Evolutionary conservation across 768 basidiomycete genomes (phyloP).

Genomic region (Pleurotus salmoneostramineus): DNA sequence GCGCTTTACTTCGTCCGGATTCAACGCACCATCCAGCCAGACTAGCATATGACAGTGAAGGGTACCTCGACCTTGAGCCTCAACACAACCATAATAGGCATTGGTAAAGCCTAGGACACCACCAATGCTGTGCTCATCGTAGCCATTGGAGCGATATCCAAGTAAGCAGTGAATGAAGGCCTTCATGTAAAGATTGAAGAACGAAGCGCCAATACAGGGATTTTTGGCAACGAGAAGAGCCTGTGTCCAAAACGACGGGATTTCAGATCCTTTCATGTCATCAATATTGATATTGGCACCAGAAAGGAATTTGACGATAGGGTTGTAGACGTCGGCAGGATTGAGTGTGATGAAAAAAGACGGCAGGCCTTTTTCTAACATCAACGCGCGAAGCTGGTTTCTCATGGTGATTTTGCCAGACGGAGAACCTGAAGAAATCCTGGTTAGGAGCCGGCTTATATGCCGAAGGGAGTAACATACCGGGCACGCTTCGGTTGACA

Average conservation of each 20-base stretch:
- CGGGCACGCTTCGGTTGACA: slow-evolving; percentile 17
- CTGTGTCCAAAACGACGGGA: slow-evolving; percentile 26
- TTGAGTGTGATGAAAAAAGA: slow-evolving; percentile 42
- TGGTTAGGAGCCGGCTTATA: too few relatives aligned
- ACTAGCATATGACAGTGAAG: slow-evolving; percentile 38
- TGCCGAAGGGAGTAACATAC: too few relatives aligned
- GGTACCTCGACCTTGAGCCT: slow-evolving; percentile 33
- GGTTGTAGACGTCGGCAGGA: slow-evolving; percentile 39
- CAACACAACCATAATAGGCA: slow-evolving; percentile 36
- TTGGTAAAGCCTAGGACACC: slow-evolving; percentile 28
- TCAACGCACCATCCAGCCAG: slow-evolving; percentile 30
- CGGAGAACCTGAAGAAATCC: too few relatives aligned
- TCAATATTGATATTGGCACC: slow-evolving; percentile 33
- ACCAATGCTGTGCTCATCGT: slow-evolving; percentile 4
- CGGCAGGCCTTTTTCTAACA: slow-evolving; percentile 28
- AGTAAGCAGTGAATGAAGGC: slow-evolving; percentile 26
- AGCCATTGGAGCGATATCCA: slow-evolving; percentile 6
- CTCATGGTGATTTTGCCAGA: slow-evolving; percentile 20
- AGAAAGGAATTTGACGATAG: slow-evolving; percentile 33
- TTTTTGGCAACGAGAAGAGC: slow-evolving; percentile 31
- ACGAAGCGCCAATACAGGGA: slow-evolving; percentile 32
- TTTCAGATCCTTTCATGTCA: slow-evolving; percentile 18
- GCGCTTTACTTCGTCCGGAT: slow-evolving; percentile 24
- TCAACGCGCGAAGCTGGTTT: slow-evolving; percentile 34
- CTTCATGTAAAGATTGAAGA: slow-evolving; percentile 38